Evolutionary conservation across 352 stramenopile species (phyloP), one percentile per base, ranked within the genome.

Genomic region (Thraustochytrium striatum): DNA sequence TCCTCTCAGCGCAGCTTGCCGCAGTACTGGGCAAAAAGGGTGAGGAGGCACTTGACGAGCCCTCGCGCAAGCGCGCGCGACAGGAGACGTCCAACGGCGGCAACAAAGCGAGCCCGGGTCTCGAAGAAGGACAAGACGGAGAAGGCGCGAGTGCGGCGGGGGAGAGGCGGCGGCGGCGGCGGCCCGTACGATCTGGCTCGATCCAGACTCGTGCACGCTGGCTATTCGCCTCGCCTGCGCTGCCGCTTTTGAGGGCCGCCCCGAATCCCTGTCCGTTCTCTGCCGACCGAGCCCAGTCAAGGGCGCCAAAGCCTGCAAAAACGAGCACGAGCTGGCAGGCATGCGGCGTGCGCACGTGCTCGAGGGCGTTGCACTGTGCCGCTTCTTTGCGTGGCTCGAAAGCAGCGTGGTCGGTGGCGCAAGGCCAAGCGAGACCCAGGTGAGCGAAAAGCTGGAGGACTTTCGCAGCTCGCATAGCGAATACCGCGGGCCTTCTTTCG

Each of bases 401-500:
- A 83, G 85, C 9, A 83, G 91, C 61, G 84, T 93, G 69, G 53
- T 2, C 25, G 38, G 16, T n/a, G 86, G 89, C 52, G 2, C 13
- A 28, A 19, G 38, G 83, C 92, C 85, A 38, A 95, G 83, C 58
- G 88, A 93, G 82, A 84, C 89, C 25, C 84, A 91, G 58, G 91
- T 98, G 3, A 94, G 95, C 58, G 85, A 95, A 78, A 93, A 96
- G 52, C 86, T 98, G 59, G 92, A 96, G 58, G 73, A 87, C 50
- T 90, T 94, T 69, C 89, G 96, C 50, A 85, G 90, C 38, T 81
- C 87, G 35, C 83, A 91, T 72, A 88, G 91, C 2, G 87, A 89
- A 43, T 98, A 93, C 79, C 84, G 96, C 28, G 96, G 94, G 69
- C 87, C 96, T 55, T 96, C 88, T 72, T 99, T 99, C 80, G 93